Conservation (phyloP, 2,329 filamentous ascomycete genomes). For the Curvularia hawaiiensis region DNA sequence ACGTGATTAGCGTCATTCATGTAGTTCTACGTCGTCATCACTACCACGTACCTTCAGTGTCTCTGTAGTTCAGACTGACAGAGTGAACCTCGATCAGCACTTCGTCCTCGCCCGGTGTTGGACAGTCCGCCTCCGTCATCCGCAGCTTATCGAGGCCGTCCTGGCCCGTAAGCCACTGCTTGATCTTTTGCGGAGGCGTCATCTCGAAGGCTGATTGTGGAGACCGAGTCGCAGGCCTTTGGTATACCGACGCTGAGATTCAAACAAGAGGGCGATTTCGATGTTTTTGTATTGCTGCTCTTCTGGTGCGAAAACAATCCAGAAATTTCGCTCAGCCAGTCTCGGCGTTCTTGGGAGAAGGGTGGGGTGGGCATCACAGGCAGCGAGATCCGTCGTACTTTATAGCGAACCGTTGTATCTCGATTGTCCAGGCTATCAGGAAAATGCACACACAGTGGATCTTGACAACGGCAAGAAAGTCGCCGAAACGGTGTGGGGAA, state of each 20-base stretch:
- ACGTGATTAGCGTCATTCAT: conserved; percentile 14
- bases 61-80: conserved; percentile 61
- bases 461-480: conserved; percentile 13
- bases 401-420: background rate
- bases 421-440: conserved; percentile 9
- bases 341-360: conserved; percentile 43
- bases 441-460: conserved; percentile 10
- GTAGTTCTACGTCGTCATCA: background rate
- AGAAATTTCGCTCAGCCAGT: conserved; percentile 43
- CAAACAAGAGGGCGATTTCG: conserved; percentile 16
- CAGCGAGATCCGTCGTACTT: conserved; percentile 2
- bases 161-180: conserved; percentile 51
- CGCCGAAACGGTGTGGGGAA: conserved; percentile 25
- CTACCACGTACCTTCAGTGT: conserved; percentile 50
- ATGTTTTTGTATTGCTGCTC: conserved; percentile 17
- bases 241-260: conserved; percentile 5
- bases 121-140: conserved; percentile 41
- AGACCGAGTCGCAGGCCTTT: conserved; percentile 17
- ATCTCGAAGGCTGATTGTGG: conserved; percentile 23
- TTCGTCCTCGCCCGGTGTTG: conserved; percentile 47
- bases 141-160: conserved; percentile 51
- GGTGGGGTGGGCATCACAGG: conserved; percentile 43
- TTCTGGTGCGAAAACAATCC: conserved; percentile 31
- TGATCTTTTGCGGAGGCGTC: conserved; percentile 39
- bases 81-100: conserved; percentile 59